Conservation (phyloP, 345 rosid genomes). For the Tarenaya hassleriana region DNA sequence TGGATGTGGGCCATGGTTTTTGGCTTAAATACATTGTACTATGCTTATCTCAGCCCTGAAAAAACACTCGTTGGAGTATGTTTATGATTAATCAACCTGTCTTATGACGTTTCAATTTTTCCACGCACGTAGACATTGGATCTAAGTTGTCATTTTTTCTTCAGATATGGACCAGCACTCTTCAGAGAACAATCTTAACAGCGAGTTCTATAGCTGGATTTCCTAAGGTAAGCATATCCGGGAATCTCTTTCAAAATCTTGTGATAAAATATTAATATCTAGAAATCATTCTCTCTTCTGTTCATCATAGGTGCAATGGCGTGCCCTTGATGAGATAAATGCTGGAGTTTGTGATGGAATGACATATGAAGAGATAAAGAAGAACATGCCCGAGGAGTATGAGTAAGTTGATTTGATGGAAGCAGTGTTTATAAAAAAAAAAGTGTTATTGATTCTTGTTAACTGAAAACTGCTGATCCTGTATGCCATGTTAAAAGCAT, state of each 20-base stretch:
- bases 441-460: neutral
- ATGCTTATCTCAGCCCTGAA: constrained; percentile 13
- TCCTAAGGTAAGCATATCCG: constrained; percentile 63
- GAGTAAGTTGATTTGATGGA: constrained; percentile 50
- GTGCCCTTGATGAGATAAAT: constrained; percentile 97
- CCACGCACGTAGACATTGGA: too few species aligned
- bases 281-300: constrained; percentile 4
- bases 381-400: constrained; percentile 95
- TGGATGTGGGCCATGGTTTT: constrained; percentile 1
- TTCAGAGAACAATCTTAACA: constrained; percentile 81
- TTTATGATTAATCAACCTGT: constrained; percentile 8
- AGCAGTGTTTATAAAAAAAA: constrained; percentile 5
- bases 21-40: neutral
- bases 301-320: constrained; percentile 89
- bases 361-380: constrained; percentile 93
- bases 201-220: constrained; percentile 86
- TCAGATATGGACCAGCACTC: constrained; percentile 99
- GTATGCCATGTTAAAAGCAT: neutral
- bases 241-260: constrained; percentile 1
- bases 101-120: too few species aligned
- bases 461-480: neutral
- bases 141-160: neutral
- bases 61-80: neutral
- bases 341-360: constrained; percentile 99
- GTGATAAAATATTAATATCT: constrained; percentile 7